phyloP scores from a whole-genome alignment of 164 flowering plant species.

The Annona squamosa region DNA sequence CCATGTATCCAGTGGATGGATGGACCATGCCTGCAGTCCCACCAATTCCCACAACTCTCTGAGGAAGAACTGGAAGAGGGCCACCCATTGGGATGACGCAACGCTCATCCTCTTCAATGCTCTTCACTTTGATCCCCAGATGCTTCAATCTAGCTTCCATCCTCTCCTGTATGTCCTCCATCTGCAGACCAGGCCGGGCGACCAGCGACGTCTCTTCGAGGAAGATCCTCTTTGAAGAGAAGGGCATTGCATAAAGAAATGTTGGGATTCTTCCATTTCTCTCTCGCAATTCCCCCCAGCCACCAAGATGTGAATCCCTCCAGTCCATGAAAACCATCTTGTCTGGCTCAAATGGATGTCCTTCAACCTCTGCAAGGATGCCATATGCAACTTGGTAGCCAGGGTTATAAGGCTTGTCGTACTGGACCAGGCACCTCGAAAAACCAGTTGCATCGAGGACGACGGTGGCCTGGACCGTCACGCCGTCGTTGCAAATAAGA shows the following conservation, averaged over 20 bases:
- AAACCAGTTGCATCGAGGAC: conserved; percentile 96
- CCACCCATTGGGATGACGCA: conserved; percentile 97
- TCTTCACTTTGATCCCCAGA: conserved; percentile 72
- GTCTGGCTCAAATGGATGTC: conserved; percentile 80
- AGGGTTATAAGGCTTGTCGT: conserved; percentile 86
- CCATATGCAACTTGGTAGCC: conserved; percentile 97
- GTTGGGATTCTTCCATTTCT: conserved; percentile 72
- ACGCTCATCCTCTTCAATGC: conserved; percentile 87
- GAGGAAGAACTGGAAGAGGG: conserved; percentile 87
- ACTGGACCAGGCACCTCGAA: conserved; percentile 72
- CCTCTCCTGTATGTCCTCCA: conserved; percentile 79
- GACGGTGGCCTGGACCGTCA: conserved; percentile 65
- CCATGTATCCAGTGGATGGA: conserved; percentile 97
- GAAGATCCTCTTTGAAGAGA: conserved; percentile 65
- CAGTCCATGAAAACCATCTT: conserved; percentile 98
- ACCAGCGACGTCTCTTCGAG: conserved; percentile 93
- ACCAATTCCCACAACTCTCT: conserved; percentile 83
- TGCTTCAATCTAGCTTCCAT: conserved; percentile 83
- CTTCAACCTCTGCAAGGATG: conserved; percentile 84
- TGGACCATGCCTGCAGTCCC: conserved; percentile 99
- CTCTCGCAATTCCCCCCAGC: conserved; percentile 38
- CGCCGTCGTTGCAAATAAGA: conserved; percentile 75
- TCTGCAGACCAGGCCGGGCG: conserved; percentile 72
- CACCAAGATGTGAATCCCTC: conserved; percentile 73
- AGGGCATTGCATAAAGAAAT: conserved; percentile 95